Base-by-base conservation (phyloP, 352 stramenopile genomes). In the Phytophthora uliginosa region DNA sequence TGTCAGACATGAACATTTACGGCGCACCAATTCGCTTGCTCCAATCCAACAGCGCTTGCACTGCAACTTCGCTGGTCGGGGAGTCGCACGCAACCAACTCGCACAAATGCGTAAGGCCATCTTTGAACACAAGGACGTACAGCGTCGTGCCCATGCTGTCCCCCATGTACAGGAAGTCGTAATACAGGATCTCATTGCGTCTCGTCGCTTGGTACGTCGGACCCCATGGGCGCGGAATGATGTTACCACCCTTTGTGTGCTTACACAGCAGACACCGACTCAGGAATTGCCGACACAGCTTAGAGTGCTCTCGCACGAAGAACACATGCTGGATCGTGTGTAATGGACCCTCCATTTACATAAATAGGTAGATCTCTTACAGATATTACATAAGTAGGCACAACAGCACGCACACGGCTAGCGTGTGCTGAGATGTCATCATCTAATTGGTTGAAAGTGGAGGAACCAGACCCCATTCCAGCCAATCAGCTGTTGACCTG, bases 81-180 rank as follows among this genome's bases (percentile, higher is more conserved):
- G 24, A 63, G 24, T 63, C 56, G 20, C 22, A 63, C 22, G 24
- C 40, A 53, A 40, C 9, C 3, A 52, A 10, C n/a, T 52, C 45
- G 45, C 45, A 52, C 6, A 13, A 26, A 9, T 52, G 40, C 5
- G 45, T 52, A 6, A 52, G 45, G 6, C 45, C 45, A 10, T 63
- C 56, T 15, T 63, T 54, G 4, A 42, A 15, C 38, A 54, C 40
- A 5, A 63, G 40, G 0, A 63, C 22, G 7, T 63, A 54, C 2
- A 2, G 18, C 1, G 38, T 42, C 2, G 20, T n/a, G 22, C 40
- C 56, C 20, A 54, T 54, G 17, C 36, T 54, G 2, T 18, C 10
- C 20, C 56, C 56, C 36, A 63, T 63, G 17, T 63, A 63, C 5
- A 63, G 38, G 26, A 54, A 63, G 13, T 63, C 57, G 12, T 45